Conservation (phyloP, 2,329 filamentous ascomycete species). For the Colletotrichum lindemuthianum region DNA sequence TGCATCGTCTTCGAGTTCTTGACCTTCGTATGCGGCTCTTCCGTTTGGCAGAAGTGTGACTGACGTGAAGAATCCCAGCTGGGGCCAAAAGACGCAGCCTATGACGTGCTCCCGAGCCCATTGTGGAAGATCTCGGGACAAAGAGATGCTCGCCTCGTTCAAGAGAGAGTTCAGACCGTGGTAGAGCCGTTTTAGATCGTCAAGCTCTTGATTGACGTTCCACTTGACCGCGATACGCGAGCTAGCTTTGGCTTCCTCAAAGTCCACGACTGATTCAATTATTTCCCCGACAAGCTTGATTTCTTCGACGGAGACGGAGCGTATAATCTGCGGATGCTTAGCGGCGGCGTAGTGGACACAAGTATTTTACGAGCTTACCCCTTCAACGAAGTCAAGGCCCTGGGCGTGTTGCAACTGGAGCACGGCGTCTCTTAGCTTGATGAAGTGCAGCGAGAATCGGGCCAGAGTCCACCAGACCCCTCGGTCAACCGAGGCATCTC, state of each 20-base stretch:
- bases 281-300: slow-evolving; percentile 74
- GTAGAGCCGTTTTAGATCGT: slow-evolving; percentile 80
- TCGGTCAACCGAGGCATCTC: slow-evolving; percentile 64
- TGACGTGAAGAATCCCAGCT: slow-evolving; percentile 88
- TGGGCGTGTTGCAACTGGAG: slow-evolving; percentile 65
- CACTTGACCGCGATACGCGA: slow-evolving; percentile 77
- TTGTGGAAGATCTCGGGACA: slow-evolving; percentile 71
- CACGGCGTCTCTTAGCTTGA: slow-evolving; percentile 75
- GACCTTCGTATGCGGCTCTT: slow-evolving; percentile 71
- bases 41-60: slow-evolving; percentile 63
- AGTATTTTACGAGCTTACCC: slow-evolving; percentile 50
- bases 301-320: slow-evolving; percentile 65
- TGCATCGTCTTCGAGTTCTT: slow-evolving; percentile 60
- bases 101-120: slow-evolving; percentile 63
- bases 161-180: slow-evolving; percentile 81
- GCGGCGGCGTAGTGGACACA: slow-evolving; percentile 2
- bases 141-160: slow-evolving; percentile 70
- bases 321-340: slow-evolving; percentile 59
- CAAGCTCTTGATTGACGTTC: slow-evolving; percentile 79
- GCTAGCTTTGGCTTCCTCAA: slow-evolving; percentile 77
- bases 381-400: slow-evolving; percentile 61
- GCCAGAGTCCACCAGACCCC: slow-evolving; percentile 79
- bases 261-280: slow-evolving; percentile 81
- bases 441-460: slow-evolving; percentile 75
- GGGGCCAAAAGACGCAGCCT: slow-evolving; percentile 90